A percentile compares a stretch with the other conserved stretches of the same genome.
Evolutionary conservation across 148 eudicot genomes (phyloP).

Genomic region (Bassia scoparia): DNA sequence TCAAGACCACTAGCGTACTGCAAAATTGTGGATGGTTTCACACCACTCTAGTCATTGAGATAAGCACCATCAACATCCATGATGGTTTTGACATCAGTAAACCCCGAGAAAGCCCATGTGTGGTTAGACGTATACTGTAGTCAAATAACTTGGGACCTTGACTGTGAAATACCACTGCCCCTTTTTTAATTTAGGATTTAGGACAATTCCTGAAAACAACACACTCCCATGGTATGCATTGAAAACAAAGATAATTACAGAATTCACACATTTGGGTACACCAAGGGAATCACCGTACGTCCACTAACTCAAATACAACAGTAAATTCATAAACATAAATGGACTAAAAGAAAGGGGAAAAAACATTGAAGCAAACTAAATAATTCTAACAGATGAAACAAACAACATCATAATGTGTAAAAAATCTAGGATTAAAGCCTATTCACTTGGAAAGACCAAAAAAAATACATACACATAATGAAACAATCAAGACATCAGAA

Average conservation of each 20-base stretch:
- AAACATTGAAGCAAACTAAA: no score
- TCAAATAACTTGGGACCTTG: constrained; percentile 94
- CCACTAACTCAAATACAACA: not conserved
- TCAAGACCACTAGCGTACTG: constrained; percentile 92
- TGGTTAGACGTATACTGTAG: constrained; percentile 99
- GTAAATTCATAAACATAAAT: not conserved
- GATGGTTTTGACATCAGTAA: constrained; percentile 81
- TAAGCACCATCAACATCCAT: constrained; percentile 97
- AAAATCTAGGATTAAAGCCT: not conserved
- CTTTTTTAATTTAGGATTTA: constrained; percentile 77
- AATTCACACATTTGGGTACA: not conserved
- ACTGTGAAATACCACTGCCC: constrained; percentile 88
- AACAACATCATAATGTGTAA: no score
- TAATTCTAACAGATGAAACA: no score
- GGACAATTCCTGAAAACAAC: constrained; percentile 58
- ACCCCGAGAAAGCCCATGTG: constrained; percentile 96
- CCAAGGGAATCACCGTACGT: not conserved
- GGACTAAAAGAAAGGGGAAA: no score
- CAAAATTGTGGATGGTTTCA: constrained; percentile 67
- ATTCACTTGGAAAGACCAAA: no score
- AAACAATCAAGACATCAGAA: no score
- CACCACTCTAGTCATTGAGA: constrained; percentile 87
- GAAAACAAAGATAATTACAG: constrained; percentile 4
- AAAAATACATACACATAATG: no score
- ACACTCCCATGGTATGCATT: not conserved